phyloP scores from a whole-genome alignment of 805 yeast species.

The Starmerella vitae region DNA sequence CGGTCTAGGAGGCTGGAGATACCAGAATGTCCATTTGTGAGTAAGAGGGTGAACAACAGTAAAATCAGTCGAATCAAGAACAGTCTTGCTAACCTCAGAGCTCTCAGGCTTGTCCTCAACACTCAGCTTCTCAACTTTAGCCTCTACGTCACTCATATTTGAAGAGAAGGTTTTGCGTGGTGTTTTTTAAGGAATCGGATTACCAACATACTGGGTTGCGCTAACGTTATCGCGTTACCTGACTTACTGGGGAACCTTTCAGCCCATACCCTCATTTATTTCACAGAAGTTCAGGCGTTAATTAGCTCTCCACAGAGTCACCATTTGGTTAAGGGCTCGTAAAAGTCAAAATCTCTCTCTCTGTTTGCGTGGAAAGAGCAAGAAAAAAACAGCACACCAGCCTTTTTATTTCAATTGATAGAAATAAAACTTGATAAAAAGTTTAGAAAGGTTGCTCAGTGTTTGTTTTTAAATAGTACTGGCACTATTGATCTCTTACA shows the following conservation, averaged over 20 bases:
- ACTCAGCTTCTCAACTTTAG: slow-evolving; percentile 19
- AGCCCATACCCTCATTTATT: too few species aligned
- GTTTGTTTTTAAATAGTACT: too few species aligned
- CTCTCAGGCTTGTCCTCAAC: slow-evolving; percentile 21
- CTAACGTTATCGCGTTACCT: background rate
- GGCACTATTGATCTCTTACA: too few species aligned
- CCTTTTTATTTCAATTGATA: too few species aligned
- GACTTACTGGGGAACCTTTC: too few species aligned
- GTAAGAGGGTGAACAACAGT: slow-evolving; percentile 78
- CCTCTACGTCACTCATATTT: slow-evolving; percentile 11
- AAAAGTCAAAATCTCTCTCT: too few species aligned
- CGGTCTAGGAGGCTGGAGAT: slow-evolving; percentile 80
- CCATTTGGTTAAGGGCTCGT: background rate
- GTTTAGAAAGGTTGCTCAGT: too few species aligned
- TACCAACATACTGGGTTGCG: background rate
- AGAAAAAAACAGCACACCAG: too few species aligned
- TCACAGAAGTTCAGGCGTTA: too few species aligned
- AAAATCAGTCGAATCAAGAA: slow-evolving; percentile 44
- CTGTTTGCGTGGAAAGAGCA: too few species aligned
- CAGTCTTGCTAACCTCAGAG: slow-evolving; percentile 32
- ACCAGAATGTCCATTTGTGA: slow-evolving; percentile 93
- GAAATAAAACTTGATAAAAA: too few species aligned
- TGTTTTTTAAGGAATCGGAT: background rate
- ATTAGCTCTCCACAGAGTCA: background rate
- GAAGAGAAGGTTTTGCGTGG: background rate